phyloP scores from a whole-genome alignment of 805 yeast genomes.

The Candida cerambycidarum region DNA sequence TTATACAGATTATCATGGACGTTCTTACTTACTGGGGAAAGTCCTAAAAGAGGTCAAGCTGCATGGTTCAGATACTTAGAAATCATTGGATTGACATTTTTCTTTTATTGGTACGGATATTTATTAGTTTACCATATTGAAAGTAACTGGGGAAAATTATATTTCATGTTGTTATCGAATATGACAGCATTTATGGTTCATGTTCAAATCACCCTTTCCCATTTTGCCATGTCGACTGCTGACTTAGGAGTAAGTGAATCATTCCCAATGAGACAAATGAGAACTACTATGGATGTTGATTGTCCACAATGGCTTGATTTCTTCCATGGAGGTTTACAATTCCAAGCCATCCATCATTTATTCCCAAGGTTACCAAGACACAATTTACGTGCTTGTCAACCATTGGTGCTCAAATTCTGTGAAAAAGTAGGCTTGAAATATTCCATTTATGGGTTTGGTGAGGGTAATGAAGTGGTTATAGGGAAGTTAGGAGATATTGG shows the following conservation, averaged over 20 bases:
- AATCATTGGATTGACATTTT: conserved; percentile 63
- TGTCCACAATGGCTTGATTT: conserved; percentile 93
- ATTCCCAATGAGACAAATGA: conserved; percentile 73
- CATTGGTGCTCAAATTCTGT: conserved; percentile 71
- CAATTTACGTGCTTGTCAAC: conserved; percentile 75
- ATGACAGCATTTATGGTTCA: conserved; percentile 88
- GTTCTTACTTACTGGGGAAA: conserved; percentile 69
- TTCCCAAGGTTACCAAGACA: conserved; percentile 90
- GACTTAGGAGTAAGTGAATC: conserved; percentile 81
- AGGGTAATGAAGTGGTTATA: conserved; percentile 74
- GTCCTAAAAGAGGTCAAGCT: conserved; percentile 79
- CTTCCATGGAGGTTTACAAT: conserved; percentile 89
- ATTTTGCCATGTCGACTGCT: conserved; percentile 91
- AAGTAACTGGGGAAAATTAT: conserved; percentile 52
- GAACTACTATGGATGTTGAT: conserved; percentile 94
- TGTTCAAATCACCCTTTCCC: conserved; percentile 86
- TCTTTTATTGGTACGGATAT: conserved; percentile 83
- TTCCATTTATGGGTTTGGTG: conserved; percentile 79
- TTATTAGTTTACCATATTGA: conserved; percentile 52
- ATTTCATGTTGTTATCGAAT: conserved; percentile 71
- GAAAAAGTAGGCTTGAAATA: conserved; percentile 73
- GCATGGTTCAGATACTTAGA: conserved; percentile 87
- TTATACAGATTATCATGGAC: conserved; percentile 80
- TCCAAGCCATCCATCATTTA: conserved; percentile 87
- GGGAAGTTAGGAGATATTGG: conserved; percentile 71